Evolutionary conservation across 164 flowering plant species (phyloP), one percentile per base, ranked within the genome.

Genomic region (Liquidambar formosana): DNA sequence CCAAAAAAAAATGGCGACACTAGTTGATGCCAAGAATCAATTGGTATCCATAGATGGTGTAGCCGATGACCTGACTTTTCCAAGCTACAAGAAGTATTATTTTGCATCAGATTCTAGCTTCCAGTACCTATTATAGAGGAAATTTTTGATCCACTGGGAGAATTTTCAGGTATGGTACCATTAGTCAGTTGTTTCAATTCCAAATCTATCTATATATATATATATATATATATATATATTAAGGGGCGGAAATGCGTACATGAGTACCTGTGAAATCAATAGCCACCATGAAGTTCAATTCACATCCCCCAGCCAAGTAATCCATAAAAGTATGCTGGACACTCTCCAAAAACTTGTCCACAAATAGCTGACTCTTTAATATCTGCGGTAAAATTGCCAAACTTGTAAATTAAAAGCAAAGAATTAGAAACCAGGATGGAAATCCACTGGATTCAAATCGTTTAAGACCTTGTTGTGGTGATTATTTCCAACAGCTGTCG

Each of bases 281-380:
- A 53, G 97, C 97, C 70, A 88, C 97, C 97, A 92, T 92, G 79
- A 90, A 89, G 76, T 83, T 92, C 65, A 92, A 72, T 68, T 90
- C 90, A 79, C 76, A 92, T n/a, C 97, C 95, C 15, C 77, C 82
- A 61, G 86, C 74, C 74, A 92, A 61, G 83, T 92, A 92, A 82
- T 92, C 97, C 57, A 92, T 78, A 80, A 92, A 92, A 52, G 88
- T 90, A 63, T 88, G 73, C 44, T 85, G 86, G 53, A 68, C 65
- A 43, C 77, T 80, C 74, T 88, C 92, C 19, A 78, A 76, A 71
- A 73, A 87, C 58, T 79, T 84, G 12, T 90, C 94, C 76, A 90
- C 95, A 78, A 79, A 87, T 38, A 92, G 71, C 70, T 79, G 83
- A 79, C 93, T 86, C 76, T 88, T 86, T 53, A 92, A 70, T 5